Percentiles rank a stretch among this genome's conserved stretches.
Evolutionary conservation across 176 grass and related monocot genomes (phyloP).

Genomic region (Eragrostis curvula): DNA sequence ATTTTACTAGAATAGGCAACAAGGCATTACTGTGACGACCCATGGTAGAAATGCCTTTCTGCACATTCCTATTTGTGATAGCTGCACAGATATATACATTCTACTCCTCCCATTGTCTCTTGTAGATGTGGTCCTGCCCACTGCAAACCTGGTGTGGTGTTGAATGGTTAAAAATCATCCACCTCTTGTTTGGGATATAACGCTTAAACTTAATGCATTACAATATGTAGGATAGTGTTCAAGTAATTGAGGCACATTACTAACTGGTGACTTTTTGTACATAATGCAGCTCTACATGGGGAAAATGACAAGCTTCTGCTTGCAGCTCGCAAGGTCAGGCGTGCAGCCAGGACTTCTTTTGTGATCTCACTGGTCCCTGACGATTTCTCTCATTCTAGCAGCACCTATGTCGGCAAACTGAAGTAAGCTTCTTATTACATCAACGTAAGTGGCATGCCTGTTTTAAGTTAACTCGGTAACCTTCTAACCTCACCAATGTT

Average conservation of each 20-base stretch:
- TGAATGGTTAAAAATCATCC: slow-evolving; percentile 7
- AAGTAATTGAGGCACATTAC: neutral
- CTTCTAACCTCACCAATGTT: slow-evolving; percentile 21
- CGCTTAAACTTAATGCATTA: neutral
- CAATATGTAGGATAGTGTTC: neutral
- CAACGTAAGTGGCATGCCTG: neutral
- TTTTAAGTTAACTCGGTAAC: neutral
- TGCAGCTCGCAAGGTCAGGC: slow-evolving; percentile 87
- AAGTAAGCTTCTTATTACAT: slow-evolving; percentile 57
- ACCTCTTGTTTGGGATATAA: slow-evolving; percentile 23
- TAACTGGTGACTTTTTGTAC: slow-evolving; percentile 24
- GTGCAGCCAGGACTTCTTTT: slow-evolving; percentile 77
- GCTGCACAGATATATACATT: slow-evolving; percentile 18
- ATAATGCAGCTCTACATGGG: slow-evolving; percentile 72
- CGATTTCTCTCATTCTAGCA: slow-evolving; percentile 92
- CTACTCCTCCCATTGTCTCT: slow-evolving; percentile 22
- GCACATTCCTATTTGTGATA: slow-evolving; percentile 4
- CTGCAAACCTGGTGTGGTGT: neutral
- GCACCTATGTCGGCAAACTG: slow-evolving; percentile 95
- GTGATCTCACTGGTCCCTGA: slow-evolving; percentile 77
- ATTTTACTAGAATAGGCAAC: slow-evolving; percentile 41
- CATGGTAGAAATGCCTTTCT: slow-evolving; percentile 14
- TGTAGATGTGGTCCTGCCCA: slow-evolving; percentile 16
- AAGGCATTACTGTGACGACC: slow-evolving; percentile 20
- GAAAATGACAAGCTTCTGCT: slow-evolving; percentile 94